These are phyloP conservation scores for Silene noctiflora DNA, from an alignment of 179 eudicot genomes.

Conservation along the genomic window DNA sequence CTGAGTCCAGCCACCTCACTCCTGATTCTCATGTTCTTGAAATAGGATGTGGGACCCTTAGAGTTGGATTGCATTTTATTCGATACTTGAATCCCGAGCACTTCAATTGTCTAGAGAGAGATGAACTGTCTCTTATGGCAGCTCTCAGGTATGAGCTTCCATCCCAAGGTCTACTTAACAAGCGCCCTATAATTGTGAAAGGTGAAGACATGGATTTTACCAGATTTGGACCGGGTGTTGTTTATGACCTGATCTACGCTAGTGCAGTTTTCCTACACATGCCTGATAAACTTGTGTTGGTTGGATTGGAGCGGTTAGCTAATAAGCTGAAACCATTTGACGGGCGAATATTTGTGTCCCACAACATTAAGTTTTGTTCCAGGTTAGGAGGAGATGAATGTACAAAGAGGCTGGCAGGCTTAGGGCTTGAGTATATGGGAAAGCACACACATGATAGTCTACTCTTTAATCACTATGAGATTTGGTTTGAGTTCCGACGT, in stretches of 20 bases:
- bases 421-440: conserved; percentile 89
- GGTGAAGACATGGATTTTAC: conserved; percentile 95
- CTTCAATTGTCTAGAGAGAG: conserved; percentile 91
- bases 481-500: conserved; percentile 89
- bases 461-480: conserved; percentile 92
- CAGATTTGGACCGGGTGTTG: conserved; percentile 58
- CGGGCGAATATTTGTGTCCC: conserved; percentile 91
- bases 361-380: conserved; percentile 89
- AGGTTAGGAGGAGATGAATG: conserved; percentile 92
- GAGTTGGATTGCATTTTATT: conserved; percentile 93
- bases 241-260: conserved; percentile 81
- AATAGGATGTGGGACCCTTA: conserved; percentile 97
- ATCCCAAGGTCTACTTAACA: conserved; percentile 80
- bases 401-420: conserved; percentile 48
- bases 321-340: conserved; percentile 59
- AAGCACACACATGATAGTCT: conserved; percentile 89
- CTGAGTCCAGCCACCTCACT: conserved; percentile 52
- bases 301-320: conserved; percentile 73
- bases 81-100: conserved; percentile 65
- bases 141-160: conserved; percentile 94
- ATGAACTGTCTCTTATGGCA: conserved; percentile 90
- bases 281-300: conserved; percentile 97
- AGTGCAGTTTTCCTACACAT: conserved; percentile 97
- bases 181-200: conserved; percentile 83
- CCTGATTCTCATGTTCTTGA: conserved; percentile 78